phyloP scores from a whole-genome alignment of 2,329 filamentous ascomycete species.

The Aureobasidium sp. region DNA sequence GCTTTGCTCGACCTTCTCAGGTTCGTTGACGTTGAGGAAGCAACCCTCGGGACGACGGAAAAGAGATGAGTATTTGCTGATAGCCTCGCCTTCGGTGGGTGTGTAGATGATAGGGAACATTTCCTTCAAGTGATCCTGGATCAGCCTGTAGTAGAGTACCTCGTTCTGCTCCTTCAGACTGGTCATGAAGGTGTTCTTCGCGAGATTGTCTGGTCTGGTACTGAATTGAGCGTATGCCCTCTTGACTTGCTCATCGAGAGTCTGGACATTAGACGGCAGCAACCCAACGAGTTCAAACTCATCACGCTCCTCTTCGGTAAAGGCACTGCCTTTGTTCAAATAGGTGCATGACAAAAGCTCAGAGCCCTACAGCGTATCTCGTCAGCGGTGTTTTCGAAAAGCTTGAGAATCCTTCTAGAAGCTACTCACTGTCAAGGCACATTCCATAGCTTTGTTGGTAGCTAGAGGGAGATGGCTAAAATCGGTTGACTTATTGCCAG shows the following conservation, averaged over 20 bases:
- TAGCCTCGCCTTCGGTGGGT: conserved; percentile 81
- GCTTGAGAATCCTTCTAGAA: background rate
- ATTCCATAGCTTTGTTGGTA: conserved; percentile 12
- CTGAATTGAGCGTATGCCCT: conserved; percentile 76
- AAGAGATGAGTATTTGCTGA: conserved; percentile 70
- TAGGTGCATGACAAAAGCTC: conserved; percentile 56
- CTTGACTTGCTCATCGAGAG: conserved; percentile 64
- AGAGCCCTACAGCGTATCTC: conserved; percentile 18
- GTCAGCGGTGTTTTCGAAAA: background rate
- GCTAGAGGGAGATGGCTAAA: conserved; percentile 10
- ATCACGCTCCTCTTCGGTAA: conserved; percentile 58
- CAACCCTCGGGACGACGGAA: conserved; percentile 75
- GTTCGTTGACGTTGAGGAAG: conserved; percentile 66
- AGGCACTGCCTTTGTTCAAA: conserved; percentile 80
- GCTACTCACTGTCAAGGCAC: conserved; percentile 13
- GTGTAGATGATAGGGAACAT: conserved; percentile 92
- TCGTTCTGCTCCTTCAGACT: conserved; percentile 80
- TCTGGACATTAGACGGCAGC: conserved; percentile 63
- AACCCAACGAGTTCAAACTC: conserved; percentile 65
- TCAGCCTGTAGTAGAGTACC: conserved; percentile 72
- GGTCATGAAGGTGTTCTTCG: conserved; percentile 82
- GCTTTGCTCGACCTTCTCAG: conserved; percentile 56
- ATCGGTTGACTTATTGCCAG: background rate
- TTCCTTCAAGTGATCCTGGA: conserved; percentile 70
- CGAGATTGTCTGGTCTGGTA: conserved; percentile 53